Percentiles rank a stretch among this genome's conserved stretches.
phyloP scores from a whole-genome alignment of 2,329 filamentous ascomycete species.

The Mollisiaceae sp. region DNA sequence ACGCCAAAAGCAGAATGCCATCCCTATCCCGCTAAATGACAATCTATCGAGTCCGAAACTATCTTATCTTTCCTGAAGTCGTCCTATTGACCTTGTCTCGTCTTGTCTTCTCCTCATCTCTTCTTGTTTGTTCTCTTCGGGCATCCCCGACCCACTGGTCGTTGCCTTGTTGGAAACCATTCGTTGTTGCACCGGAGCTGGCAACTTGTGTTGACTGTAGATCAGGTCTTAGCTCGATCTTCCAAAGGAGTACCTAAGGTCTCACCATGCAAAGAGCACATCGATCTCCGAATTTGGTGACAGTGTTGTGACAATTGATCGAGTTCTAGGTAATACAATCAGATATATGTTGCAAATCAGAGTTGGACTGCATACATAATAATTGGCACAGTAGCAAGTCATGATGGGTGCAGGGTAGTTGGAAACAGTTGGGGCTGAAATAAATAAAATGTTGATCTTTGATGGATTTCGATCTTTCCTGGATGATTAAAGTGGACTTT shows the following conservation, averaged over 20 bases:
- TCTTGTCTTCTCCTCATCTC: slow-evolving; percentile 31
- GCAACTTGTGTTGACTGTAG: slow-evolving; percentile 24
- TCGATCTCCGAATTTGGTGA: slow-evolving; percentile 45
- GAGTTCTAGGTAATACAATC: slow-evolving; percentile 40
- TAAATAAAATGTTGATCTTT: slow-evolving; percentile 19
- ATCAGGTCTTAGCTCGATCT: slow-evolving; percentile 13
- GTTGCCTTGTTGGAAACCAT: slow-evolving; percentile 25
- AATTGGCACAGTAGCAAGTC: slow-evolving; percentile 47
- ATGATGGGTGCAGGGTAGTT: slow-evolving; percentile 32
- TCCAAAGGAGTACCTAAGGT: neutral
- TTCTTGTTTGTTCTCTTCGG: slow-evolving; percentile 29
- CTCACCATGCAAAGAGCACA: slow-evolving; percentile 46
- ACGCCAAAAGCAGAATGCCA: slow-evolving; percentile 3
- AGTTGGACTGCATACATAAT: slow-evolving; percentile 41
- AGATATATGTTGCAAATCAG: slow-evolving; percentile 13
- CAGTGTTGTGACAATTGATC: slow-evolving; percentile 46
- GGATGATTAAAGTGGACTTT: slow-evolving; percentile 6
- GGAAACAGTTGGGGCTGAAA: slow-evolving; percentile 9
- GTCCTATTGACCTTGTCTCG: slow-evolving; percentile 28
- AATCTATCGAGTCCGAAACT: slow-evolving; percentile 8
- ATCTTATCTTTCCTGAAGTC: slow-evolving; percentile 25
- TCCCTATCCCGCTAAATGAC: slow-evolving; percentile 15
- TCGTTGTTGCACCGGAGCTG: slow-evolving; percentile 17
- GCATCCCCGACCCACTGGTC: slow-evolving; percentile 34
- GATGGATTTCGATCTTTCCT: slow-evolving; percentile 5